A percentile compares a stretch with the other conserved stretches of the same genome.
These are phyloP conservation scores for Apiospora sp. DNA, from an alignment of 2,329 filamentous ascomycete species.

Conservation along the genomic window DNA sequence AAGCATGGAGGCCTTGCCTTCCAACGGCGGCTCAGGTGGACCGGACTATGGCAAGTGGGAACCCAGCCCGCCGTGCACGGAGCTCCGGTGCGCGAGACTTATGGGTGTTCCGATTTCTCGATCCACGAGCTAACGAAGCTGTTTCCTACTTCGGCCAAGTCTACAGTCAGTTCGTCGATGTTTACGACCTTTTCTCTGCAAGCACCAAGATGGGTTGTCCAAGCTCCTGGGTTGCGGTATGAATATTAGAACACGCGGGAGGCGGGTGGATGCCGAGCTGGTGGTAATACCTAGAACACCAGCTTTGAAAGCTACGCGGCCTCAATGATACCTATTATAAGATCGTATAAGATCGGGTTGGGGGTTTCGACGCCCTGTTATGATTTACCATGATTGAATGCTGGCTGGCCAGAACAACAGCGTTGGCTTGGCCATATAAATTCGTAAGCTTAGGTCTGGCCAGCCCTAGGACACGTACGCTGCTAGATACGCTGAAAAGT, in stretches of 20 bases:
- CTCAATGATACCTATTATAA: neutral
- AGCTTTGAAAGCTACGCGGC: neutral
- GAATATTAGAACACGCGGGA: neutral
- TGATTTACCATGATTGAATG: neutral
- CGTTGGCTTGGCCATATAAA: neutral
- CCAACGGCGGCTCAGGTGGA: constrained; percentile 1
- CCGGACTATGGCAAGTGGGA: constrained; percentile 15
- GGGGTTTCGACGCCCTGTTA: neutral
- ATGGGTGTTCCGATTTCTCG: neutral
- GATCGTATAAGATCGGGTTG: neutral
- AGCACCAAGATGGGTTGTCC: neutral
- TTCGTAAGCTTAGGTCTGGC: constrained; percentile 1
- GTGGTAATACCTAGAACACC: neutral
- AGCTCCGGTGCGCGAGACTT: constrained; percentile 10
- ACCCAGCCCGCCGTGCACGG: constrained; percentile 19
- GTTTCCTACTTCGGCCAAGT: constrained; percentile 2
- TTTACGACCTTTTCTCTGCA: neutral
- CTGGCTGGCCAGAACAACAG: neutral
- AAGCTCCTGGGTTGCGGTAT: neutral
- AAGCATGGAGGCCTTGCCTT: neutral
- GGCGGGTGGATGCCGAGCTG: neutral
- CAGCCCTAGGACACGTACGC: neutral
- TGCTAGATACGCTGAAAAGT: neutral
- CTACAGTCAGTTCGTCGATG: neutral
- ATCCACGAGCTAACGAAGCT: constrained; percentile 8